Base-by-base conservation (phyloP, 1,284 basidiomycete genomes). In the Amylostereum chailletii region DNA sequence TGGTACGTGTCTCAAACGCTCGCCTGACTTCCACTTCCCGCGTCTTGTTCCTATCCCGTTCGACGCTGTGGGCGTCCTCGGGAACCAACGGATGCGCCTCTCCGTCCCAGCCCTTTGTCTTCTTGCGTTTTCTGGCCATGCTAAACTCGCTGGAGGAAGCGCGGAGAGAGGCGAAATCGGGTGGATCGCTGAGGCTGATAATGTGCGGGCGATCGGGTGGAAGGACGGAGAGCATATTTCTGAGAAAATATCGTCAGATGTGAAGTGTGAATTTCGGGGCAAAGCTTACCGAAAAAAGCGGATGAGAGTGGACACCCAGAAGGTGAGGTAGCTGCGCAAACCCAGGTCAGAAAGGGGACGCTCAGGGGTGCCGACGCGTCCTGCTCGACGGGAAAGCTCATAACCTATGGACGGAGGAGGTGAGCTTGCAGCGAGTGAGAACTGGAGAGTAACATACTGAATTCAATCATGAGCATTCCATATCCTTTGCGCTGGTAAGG, bases 381-480 rank as follows among this genome's bases (percentile, higher is more conserved):
- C 79, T n/a, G 76, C 74, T 42, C 79, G 77, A 42, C 85, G 77
- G 3, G 92, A 96, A 4, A 98, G 72, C 60, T 94, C 91, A 63
- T 99, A 98, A 63, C 91, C 92, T 92, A 48, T 36, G 30, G 40
- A 45, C 39, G 40, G 11, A 46, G 9, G 26, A 33, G 26, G 10
- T 31, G 29, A 37, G 34, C 45, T 5, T 9, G 40, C 26, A 33
- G 47, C 41, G 45, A 34, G 43, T 19, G 34, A n/a, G 39, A 26
- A 33, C 37, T 32, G 37, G 43, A 34, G 10, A 46, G 33, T 47
- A n/a, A 72, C 76, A 48, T 59, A 94, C 94, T 97, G 72, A 98
- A 97, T 70, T 99, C 95, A 60, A 99, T 98, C 76, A 99, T 79
- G 37, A 99, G 79, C 72, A 92, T 94, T 3, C 94, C 95, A 60